Evolutionary conservation across 2,329 filamentous ascomycete species (phyloP), one percentile per base, ranked within the genome.

Genomic region (Penicillium sp.): DNA sequence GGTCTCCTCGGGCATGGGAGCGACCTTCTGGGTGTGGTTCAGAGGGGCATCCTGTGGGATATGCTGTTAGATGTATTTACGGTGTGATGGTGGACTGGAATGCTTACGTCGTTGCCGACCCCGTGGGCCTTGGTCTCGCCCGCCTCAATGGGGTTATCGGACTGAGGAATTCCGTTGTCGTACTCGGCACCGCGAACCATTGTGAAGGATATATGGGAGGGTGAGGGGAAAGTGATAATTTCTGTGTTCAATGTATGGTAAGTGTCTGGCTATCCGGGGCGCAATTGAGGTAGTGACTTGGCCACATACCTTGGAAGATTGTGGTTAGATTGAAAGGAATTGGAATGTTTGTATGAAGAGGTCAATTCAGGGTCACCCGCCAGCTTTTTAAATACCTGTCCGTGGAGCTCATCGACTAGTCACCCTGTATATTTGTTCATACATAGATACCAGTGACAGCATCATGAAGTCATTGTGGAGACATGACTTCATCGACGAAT

Each of bases 111-210:
- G n/a, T 63, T 52, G 53, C 68, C 68, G 27, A 58, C 64, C 29
- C 74, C 74, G 60, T 76, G 74, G 49, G 65, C 66, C 59, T 73
- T 71, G 43, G 58, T 70, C 29, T 64, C 29, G 20, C 68, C 72
- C 47, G 61, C 58, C 23, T 72, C 69, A 35, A 76, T 69, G 44
- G 74, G 55, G 66, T 76, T 76, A 63, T 76, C 72, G 61, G 67
- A 69, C 51, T 73, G 73, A 49, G 66, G 67, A 49, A 71, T n/a
- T 49, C 66, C 67, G 61, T 75, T 66, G 60, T 73, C 72, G 65
- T 65, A 76, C 23, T 75, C 69, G 45, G 72, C 71, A 62, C 74
- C 73, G 65, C 74, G 74, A 64, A 70, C 68, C 74, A 76, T 75
- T 62, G 35, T 72, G 67, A 55, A 53, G 27, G 37, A 45, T 45